Evolutionary conservation across 257 asterid species (phyloP).

Genomic region (Solanum peruvianum): DNA sequence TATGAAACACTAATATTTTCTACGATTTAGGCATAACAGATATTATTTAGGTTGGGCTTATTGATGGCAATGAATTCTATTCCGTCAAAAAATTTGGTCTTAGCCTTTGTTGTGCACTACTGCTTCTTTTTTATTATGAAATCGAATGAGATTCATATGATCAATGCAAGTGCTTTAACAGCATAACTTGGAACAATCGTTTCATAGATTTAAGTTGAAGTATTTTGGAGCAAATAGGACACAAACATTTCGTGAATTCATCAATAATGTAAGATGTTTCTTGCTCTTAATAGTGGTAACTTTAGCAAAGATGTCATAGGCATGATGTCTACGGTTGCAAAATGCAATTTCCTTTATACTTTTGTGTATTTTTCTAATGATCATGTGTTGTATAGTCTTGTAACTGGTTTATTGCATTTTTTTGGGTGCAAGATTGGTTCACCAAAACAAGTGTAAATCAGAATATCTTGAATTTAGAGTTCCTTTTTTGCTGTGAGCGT

Average conservation of each 20-base stretch:
- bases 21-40: not conserved
- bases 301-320: not conserved
- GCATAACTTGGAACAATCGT: not conserved
- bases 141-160: not conserved
- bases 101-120: not conserved
- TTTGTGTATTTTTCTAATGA: not conserved
- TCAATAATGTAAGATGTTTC: not conserved
- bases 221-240: not conserved
- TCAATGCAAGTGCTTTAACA: not conserved
- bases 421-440: not conserved
- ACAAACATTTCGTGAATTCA: not conserved
- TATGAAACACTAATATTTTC: not conserved
- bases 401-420: not conserved
- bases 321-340: not conserved
- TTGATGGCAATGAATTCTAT: not conserved
- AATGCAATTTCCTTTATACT: not conserved
- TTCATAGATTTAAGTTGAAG: not conserved
- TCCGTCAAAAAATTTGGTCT: not conserved
- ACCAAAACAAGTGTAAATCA: not conserved
- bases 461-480: not conserved
- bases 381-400: not conserved
- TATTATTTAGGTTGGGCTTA: not conserved
- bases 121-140: not conserved
- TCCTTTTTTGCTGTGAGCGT: not conserved
- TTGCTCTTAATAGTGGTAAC: not conserved